Conservation (phyloP, 345 rosid genomes). For the Linum usitatissimum region DNA sequence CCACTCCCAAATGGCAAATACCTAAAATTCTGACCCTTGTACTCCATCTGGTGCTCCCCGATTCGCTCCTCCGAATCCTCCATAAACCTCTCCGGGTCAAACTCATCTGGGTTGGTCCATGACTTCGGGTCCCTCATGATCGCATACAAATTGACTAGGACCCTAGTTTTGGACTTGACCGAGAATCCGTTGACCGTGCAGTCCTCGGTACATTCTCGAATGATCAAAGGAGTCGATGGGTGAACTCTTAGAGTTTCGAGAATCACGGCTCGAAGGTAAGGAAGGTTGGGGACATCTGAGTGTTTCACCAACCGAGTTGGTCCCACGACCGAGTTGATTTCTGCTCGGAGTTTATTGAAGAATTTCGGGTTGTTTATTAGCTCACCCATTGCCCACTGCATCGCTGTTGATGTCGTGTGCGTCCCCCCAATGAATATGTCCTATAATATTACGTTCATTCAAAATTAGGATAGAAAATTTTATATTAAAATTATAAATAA, state of each 20-base stretch:
- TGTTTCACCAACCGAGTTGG: slow-evolving; percentile 27
- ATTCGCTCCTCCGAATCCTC: slow-evolving; percentile 21
- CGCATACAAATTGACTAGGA: slow-evolving; percentile 33
- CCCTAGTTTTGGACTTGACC: slow-evolving; percentile 30
- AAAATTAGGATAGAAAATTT: too few species aligned
- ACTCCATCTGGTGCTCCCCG: slow-evolving; percentile 46
- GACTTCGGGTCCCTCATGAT: slow-evolving; percentile 35
- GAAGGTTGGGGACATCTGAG: slow-evolving; percentile 32
- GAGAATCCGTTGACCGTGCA: slow-evolving; percentile 28
- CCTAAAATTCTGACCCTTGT: slow-evolving; percentile 46
- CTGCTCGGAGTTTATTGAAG: slow-evolving; percentile 29
- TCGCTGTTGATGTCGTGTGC: slow-evolving; percentile 32
- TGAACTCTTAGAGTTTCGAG: slow-evolving; percentile 38
- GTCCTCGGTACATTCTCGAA: slow-evolving; percentile 38
- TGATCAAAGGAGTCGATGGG: slow-evolving; percentile 41
- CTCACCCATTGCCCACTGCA: slow-evolving; percentile 50
- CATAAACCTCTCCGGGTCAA: slow-evolving; percentile 27
- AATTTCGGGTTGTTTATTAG: slow-evolving; percentile 30
- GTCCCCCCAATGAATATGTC: slow-evolving; percentile 28
- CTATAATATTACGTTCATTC: not conserved
- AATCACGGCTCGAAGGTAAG: slow-evolving; percentile 34
- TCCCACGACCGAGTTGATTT: slow-evolving; percentile 28
- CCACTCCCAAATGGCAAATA: slow-evolving; percentile 57
- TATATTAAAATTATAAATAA: too few species aligned
- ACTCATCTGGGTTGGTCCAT: slow-evolving; percentile 33